phyloP scores from a whole-genome alignment of 352 stramenopile genomes.

The Phytophthora quininea region DNA sequence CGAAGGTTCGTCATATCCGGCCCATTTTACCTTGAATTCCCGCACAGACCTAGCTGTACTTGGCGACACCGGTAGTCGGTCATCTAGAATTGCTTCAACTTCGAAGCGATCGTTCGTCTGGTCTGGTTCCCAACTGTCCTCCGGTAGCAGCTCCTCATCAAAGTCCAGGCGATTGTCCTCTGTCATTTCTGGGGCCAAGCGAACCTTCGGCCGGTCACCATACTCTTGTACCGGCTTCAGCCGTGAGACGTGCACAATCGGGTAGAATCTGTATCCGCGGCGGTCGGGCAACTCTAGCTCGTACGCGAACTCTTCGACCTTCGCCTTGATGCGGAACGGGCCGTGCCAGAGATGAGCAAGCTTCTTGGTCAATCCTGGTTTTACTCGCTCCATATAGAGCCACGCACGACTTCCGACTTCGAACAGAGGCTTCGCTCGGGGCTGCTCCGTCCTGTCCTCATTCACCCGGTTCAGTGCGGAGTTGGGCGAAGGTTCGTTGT shows the following conservation, averaged over 20 bases:
- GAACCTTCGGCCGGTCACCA: background rate
- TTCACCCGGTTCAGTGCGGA: background rate
- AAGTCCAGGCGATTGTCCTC: background rate
- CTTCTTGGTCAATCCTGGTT: background rate
- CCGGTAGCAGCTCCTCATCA: background rate
- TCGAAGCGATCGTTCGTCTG: background rate
- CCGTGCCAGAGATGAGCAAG: conserved; percentile 7
- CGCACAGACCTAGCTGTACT: background rate
- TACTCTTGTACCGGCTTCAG: background rate
- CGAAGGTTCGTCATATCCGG: conserved; percentile 2
- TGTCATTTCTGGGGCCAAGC: background rate
- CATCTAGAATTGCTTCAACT: conserved; percentile 3
- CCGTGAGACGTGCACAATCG: conserved; percentile 7
- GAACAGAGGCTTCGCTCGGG: background rate
- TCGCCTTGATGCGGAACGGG: background rate
- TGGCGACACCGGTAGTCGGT: background rate
- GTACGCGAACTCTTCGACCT: conserved; percentile 11
- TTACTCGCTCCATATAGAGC: conserved; percentile 2
- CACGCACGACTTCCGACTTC: background rate
- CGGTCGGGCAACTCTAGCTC: conserved; percentile 5
- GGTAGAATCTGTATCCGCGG: conserved; percentile 4
- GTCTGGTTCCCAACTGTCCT: background rate
- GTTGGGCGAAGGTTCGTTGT: background rate
- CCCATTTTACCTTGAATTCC: conserved; percentile 1
- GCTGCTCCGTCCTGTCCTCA: no score